Percentiles rank a stretch among this genome's conserved stretches.
Conservation (phyloP, 2,329 filamentous ascomycete genomes). For the Fusarium lateritium region DNA sequence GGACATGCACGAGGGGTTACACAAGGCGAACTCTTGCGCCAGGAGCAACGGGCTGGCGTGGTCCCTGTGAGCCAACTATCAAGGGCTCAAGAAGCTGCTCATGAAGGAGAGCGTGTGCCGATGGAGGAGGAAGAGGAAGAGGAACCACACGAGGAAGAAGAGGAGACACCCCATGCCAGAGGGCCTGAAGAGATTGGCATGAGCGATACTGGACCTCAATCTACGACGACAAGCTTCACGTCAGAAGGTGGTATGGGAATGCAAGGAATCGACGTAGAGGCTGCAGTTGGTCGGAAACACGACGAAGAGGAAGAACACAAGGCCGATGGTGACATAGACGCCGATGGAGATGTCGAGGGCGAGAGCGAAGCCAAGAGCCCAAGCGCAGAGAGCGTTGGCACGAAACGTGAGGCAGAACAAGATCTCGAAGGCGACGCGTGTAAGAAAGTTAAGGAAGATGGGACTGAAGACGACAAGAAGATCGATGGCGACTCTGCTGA, state of each 20-base stretch:
- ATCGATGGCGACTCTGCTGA: conserved; percentile 28
- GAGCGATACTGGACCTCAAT: conserved; percentile 86
- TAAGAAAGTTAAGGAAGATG: conserved; percentile 67
- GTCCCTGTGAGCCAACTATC: conserved; percentile 77
- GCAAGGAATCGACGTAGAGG: conserved; percentile 72
- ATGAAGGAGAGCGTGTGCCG: conserved; percentile 49
- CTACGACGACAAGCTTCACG: conserved; percentile 57
- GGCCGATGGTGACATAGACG: conserved; percentile 22
- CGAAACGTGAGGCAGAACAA: conserved; percentile 71
- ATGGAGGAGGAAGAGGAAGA: conserved; percentile 51
- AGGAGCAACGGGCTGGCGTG: conserved; percentile 87
- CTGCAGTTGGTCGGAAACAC: conserved; percentile 70
- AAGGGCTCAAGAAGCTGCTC: conserved; percentile 56
- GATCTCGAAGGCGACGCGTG: conserved; percentile 57
- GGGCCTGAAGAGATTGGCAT: conserved; percentile 89
- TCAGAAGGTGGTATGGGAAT: conserved; percentile 62
- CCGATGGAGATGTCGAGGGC: conserved; percentile 43
- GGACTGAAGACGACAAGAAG: conserved; percentile 58
- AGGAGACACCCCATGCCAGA: conserved; percentile 82
- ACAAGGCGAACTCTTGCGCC: conserved; percentile 87
- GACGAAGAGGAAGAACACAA: conserved; percentile 48
- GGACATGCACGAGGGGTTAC: conserved; percentile 72
- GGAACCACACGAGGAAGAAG: conserved; percentile 61
- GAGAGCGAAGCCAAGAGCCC: conserved; percentile 51
- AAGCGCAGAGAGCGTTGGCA: conserved; percentile 54